Percentiles rank a stretch among this genome's conserved stretches.
Conservation (phyloP, 2,329 filamentous ascomycete genomes). For the Leptographium wingfieldii region DNA sequence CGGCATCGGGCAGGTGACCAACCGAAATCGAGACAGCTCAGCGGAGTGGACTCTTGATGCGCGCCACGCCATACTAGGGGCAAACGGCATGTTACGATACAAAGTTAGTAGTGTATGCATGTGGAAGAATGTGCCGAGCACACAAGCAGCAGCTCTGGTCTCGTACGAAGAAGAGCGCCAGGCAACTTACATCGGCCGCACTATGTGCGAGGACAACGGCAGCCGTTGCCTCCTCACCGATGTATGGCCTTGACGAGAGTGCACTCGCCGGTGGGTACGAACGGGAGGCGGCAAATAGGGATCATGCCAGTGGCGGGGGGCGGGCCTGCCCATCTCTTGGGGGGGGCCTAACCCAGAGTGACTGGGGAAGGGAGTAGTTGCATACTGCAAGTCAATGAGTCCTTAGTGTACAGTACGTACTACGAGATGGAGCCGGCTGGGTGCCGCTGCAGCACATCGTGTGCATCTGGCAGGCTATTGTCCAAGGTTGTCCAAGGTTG, state of each 20-base stretch:
- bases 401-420: too few relatives aligned
- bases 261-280: not conserved
- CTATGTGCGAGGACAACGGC: too few relatives aligned
- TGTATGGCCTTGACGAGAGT: not conserved
- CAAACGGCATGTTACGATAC: not conserved
- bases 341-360: not conserved
- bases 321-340: not conserved
- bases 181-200: not conserved
- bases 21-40: not conserved
- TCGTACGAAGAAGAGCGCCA: too few relatives aligned
- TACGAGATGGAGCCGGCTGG: not conserved
- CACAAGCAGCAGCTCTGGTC: not conserved
- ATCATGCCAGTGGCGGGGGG: not conserved
- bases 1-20: not conserved
- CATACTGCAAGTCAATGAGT: not conserved
- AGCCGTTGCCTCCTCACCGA: not conserved
- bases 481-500: not conserved
- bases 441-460: not conserved
- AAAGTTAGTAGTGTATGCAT: not conserved
- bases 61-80: not conserved
- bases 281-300: constrained; percentile 1
- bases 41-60: not conserved
- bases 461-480: constrained; percentile 3
- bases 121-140: not conserved
- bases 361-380: not conserved